phyloP scores from a whole-genome alignment of 768 basidiomycete species.

The Boletus fagicola region DNA sequence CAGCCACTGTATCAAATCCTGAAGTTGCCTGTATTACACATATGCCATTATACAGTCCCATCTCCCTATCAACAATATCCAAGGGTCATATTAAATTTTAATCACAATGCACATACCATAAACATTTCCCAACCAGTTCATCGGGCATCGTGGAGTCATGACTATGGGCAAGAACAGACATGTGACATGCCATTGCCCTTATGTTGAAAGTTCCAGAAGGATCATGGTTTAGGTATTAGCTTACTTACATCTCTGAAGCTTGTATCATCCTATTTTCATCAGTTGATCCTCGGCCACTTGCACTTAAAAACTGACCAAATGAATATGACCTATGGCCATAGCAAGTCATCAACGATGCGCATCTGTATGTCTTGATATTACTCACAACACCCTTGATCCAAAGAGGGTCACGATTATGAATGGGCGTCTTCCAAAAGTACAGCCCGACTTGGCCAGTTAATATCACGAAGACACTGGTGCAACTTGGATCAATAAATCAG shows the following conservation, averaged over 20 bases:
- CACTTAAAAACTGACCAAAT: constrained; percentile 20
- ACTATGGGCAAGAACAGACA: constrained; percentile 8
- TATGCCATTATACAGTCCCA: constrained; percentile 10
- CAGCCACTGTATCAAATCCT: not conserved
- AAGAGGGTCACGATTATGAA: constrained; percentile 16
- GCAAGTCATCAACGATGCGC: not conserved
- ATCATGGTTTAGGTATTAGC: not conserved
- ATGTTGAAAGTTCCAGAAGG: not conserved
- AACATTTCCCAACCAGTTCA: not conserved
- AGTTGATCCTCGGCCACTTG: not conserved
- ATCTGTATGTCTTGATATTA: not conserved
- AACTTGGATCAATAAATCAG: not conserved
- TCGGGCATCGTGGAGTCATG: not conserved
- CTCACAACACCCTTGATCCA: constrained; percentile 26
- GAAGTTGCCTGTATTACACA: constrained; percentile 11
- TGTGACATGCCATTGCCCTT: constrained; percentile 15
- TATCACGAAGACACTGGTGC: constrained; percentile 17
- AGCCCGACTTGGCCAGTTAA: constrained; percentile 24
- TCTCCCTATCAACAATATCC: constrained; percentile 10
- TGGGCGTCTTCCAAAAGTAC: constrained; percentile 20
- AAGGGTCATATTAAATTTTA: not conserved
- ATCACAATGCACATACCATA: constrained; percentile 14
- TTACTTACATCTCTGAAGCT: constrained; percentile 16
- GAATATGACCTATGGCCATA: constrained; percentile 13
- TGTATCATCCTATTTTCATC: constrained; percentile 20